These are phyloP conservation scores for Boletus speciosus DNA, from an alignment of 768 basidiomycete species.

Conservation along the genomic window DNA sequence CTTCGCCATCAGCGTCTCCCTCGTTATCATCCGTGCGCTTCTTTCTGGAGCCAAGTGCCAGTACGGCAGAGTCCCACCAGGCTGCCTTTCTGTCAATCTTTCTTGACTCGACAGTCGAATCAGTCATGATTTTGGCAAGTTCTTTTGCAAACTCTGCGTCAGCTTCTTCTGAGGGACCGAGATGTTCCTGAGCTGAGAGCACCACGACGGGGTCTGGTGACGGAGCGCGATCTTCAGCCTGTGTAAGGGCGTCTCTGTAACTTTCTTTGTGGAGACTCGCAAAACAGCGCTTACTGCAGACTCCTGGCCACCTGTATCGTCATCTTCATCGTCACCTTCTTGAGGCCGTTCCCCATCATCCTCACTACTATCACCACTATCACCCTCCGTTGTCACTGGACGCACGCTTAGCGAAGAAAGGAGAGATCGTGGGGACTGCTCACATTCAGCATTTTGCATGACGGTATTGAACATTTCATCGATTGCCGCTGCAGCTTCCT, in stretches of 20 bases:
- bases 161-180: conserved; percentile 85
- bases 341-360: conserved; percentile 37
- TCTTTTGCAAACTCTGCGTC: conserved; percentile 95
- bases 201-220: conserved; percentile 83
- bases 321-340: conserved; percentile 64
- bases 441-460: conserved; percentile 58
- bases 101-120: conserved; percentile 76
- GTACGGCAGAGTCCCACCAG: conserved; percentile 85
- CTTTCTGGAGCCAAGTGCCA: conserved; percentile 62
- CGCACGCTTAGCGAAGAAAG: conserved; percentile 14
- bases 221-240: conserved; percentile 64
- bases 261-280: not conserved
- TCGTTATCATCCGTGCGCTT: conserved; percentile 61
- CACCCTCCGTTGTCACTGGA: conserved; percentile 33
- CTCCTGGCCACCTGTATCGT: conserved; percentile 45
- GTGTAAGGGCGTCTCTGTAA: not conserved
- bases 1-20: conserved; percentile 43
- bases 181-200: conserved; percentile 63
- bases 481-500: conserved; percentile 83
- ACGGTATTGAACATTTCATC: conserved; percentile 82
- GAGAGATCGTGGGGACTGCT: conserved; percentile 17
- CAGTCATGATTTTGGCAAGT: conserved; percentile 91
- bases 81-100: conserved; percentile 89
- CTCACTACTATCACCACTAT: conserved; percentile 55
- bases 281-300: conserved; percentile 46